Evolutionary conservation across 2,329 filamentous ascomycete genomes (phyloP).

Genomic region (Epichloe uncinata): DNA sequence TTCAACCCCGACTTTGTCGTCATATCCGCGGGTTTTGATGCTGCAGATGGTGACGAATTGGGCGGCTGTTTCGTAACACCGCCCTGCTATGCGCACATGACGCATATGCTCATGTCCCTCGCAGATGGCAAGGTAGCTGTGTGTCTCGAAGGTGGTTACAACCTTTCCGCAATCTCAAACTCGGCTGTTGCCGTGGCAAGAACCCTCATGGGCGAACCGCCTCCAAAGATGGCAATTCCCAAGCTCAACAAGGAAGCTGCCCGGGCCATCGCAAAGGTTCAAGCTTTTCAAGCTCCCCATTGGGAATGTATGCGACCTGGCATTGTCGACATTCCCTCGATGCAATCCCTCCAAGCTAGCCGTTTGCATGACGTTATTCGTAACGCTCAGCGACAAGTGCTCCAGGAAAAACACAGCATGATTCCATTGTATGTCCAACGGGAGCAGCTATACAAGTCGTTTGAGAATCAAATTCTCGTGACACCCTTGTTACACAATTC

Average conservation of each 20-base stretch:
- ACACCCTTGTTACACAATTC: slow-evolving; percentile 56
- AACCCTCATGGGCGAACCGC: slow-evolving; percentile 91
- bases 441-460: slow-evolving; percentile 58
- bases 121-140: slow-evolving; percentile 82
- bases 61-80: slow-evolving; percentile 90
- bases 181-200: slow-evolving; percentile 84
- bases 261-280: slow-evolving; percentile 43
- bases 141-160: slow-evolving; percentile 92
- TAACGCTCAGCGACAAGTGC: slow-evolving; percentile 55
- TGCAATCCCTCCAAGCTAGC: slow-evolving; percentile 39
- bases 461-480: slow-evolving; percentile 75
- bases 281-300: slow-evolving; percentile 51
- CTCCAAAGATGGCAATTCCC: slow-evolving; percentile 45
- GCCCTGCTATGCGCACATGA: slow-evolving; percentile 93
- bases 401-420: slow-evolving; percentile 66
- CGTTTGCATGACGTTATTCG: slow-evolving; percentile 72
- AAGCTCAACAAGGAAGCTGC: slow-evolving; percentile 45
- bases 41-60: slow-evolving; percentile 82
- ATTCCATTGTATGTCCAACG: slow-evolving; percentile 67
- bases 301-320: slow-evolving; percentile 82
- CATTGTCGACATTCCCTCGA: slow-evolving; percentile 38
- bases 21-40: slow-evolving; percentile 91
- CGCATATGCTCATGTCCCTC: slow-evolving; percentile 95
- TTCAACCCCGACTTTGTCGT: slow-evolving; percentile 93
- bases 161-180: slow-evolving; percentile 79